Conservation (phyloP, 805 yeast genomes). For the Starmerella stellata region DNA sequence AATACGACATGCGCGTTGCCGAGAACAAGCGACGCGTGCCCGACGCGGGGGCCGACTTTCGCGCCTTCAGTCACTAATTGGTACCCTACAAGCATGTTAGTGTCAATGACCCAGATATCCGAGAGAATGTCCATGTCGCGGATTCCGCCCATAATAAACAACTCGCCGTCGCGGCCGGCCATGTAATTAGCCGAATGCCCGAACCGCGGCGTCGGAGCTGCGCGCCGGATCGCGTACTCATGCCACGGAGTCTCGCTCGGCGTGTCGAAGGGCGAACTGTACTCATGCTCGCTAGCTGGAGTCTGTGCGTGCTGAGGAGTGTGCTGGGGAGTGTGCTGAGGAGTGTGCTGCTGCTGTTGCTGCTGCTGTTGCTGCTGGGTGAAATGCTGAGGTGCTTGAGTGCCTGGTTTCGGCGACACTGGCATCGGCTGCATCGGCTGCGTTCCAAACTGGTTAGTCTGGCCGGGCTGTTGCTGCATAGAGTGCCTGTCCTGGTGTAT, state of each 20-base stretch:
- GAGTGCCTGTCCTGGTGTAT: conserved; percentile 3
- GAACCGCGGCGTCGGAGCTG: conserved; percentile 84
- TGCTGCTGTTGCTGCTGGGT: neutral
- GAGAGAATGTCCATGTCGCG: conserved; percentile 85
- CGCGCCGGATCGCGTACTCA: conserved; percentile 21
- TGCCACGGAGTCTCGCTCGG: conserved; percentile 23
- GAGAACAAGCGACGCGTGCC: conserved; percentile 78
- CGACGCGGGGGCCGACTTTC: conserved; percentile 67
- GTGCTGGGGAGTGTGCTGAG: neutral
- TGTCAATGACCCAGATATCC: conserved; percentile 78
- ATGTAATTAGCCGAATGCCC: conserved; percentile 73
- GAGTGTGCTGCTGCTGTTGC: neutral
- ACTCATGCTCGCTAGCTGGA: neutral
- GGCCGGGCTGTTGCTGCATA: conserved; percentile 1
- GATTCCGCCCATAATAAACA: conserved; percentile 86
- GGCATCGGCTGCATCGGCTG: neutral
- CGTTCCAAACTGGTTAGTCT: neutral
- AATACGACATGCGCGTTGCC: conserved; percentile 90
- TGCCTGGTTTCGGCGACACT: neutral
- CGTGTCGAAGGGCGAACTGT: conserved; percentile 7
- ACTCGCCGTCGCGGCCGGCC: conserved; percentile 61
- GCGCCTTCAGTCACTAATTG: conserved; percentile 66
- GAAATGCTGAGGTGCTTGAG: neutral
- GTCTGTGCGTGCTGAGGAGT: neutral
- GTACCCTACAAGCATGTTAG: conserved; percentile 30